Conservation (phyloP, 768 basidiomycete genomes). For the Hericium alpestre region DNA sequence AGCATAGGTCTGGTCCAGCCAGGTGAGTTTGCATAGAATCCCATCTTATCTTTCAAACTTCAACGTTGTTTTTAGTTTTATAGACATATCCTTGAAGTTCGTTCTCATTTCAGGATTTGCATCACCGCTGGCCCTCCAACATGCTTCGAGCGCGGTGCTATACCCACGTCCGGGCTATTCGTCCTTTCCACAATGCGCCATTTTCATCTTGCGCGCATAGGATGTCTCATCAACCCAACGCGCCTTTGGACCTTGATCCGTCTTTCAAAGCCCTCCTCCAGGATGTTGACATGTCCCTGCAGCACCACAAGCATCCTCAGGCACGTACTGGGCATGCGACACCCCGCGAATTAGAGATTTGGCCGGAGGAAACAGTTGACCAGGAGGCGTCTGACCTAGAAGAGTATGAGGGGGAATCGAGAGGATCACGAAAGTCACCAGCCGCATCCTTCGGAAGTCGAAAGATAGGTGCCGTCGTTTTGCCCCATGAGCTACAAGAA, state of each 20-base stretch:
- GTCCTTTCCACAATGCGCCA: conserved; percentile 1
- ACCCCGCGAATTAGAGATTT: conserved; percentile 47
- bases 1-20: no score
- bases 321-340: conserved; percentile 5
- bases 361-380: conserved; percentile 23
- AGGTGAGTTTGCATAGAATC: no score
- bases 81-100: no score
- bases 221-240: conserved; percentile 38
- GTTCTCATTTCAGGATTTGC: not conserved
- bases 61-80: no score
- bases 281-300: conserved; percentile 59
- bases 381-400: conserved; percentile 21
- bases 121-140: not conserved
- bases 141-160: conserved; percentile 8
- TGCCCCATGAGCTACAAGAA: conserved; percentile 63
- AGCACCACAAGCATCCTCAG: conserved; percentile 18
- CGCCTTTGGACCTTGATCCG: conserved; percentile 55
- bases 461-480: conserved; percentile 54
- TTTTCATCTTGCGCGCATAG: conserved; percentile 24
- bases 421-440: conserved; percentile 55
- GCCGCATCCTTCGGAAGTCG: conserved; percentile 75
- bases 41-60: no score
- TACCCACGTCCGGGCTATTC: not conserved
- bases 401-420: conserved; percentile 24
- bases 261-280: conserved; percentile 49